These are phyloP conservation scores for Volvox carteri DNA, from an alignment of 163 green algal genomes.

Conservation along the genomic window DNA sequence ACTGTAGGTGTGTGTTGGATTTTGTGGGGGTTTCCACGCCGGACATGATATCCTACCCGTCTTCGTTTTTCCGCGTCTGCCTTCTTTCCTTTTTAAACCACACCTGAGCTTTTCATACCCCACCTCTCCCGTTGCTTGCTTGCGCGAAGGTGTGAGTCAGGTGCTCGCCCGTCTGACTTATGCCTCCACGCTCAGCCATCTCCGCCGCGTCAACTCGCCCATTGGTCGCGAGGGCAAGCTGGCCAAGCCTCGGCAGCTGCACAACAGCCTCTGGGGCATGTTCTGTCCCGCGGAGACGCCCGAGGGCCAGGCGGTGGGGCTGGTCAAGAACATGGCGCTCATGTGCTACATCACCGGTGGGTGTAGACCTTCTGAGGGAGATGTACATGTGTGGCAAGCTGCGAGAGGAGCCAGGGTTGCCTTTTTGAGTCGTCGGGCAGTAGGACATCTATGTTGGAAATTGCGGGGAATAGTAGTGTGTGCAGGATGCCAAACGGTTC, in stretches of 20 bases:
- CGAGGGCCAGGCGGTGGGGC: constrained; percentile 91
- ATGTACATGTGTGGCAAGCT: too few species aligned
- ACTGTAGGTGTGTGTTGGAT: too few species aligned
- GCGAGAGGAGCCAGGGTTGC: too few species aligned
- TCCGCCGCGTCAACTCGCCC: constrained; percentile 97
- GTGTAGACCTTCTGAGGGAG: background rate
- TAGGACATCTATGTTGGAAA: too few species aligned
- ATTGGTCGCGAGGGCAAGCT: constrained; percentile 98
- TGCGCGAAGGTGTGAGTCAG: constrained; percentile 43
- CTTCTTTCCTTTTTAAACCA: background rate
- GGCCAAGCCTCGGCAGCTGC: constrained; percentile 98
- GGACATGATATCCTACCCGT: background rate
- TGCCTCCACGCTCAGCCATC: constrained; percentile 95
- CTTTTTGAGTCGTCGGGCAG: too few species aligned
- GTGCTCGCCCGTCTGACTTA: constrained; percentile 97
- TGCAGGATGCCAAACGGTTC: too few species aligned
- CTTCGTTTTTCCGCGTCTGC: background rate
- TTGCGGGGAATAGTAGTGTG: too few species aligned
- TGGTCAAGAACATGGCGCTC: constrained; percentile 98
- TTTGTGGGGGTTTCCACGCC: too few species aligned
- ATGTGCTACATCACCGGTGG: constrained; percentile 96
- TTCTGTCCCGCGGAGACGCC: constrained; percentile 98
- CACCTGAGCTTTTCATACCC: background rate
- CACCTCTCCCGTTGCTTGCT: background rate
- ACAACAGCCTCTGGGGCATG: constrained; percentile 98